These are phyloP conservation scores for Colletotrichum spaethianum DNA, from an alignment of 2,329 filamentous ascomycete species.

Conservation along the genomic window DNA sequence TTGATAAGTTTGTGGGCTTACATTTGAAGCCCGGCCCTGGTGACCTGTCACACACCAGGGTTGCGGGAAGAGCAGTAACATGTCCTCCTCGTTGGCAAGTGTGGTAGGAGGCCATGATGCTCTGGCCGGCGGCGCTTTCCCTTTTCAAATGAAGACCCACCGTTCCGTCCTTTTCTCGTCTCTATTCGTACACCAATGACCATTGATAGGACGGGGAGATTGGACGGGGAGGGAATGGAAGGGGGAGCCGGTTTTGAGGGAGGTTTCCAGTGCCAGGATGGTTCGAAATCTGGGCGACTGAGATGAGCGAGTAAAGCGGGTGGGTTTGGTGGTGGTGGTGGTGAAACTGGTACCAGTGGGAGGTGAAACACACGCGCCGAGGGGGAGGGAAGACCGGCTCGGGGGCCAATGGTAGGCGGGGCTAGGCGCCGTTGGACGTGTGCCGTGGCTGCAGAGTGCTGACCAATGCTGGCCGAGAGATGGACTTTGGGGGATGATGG, in stretches of 20 bases:
- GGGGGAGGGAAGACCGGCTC: constrained; percentile 30
- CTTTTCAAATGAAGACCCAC: neutral
- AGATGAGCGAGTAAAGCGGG: neutral
- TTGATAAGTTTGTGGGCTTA: constrained; percentile 22
- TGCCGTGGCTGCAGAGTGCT: constrained; percentile 30
- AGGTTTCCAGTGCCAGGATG: neutral
- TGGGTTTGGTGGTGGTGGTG: constrained; percentile 39
- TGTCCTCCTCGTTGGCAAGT: neutral
- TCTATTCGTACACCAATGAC: neutral
- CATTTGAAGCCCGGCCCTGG: neutral
- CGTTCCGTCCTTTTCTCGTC: neutral
- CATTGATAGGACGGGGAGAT: neutral
- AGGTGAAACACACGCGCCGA: constrained; percentile 49
- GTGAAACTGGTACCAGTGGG: constrained; percentile 48
- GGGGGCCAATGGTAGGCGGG: constrained; percentile 46
- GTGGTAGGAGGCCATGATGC: too few species aligned
- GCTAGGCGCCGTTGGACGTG: constrained; percentile 47
- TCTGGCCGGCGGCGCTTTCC: neutral
- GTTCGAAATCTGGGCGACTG: neutral
- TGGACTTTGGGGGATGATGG: neutral
- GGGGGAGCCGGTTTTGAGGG: too few species aligned
- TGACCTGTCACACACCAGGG: neutral
- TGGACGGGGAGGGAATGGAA: neutral
- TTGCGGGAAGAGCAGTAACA: neutral
- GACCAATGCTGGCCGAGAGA: constrained; percentile 22